Evolutionary conservation across 129 eudicot genomes (phyloP).

Genomic region (Flaveria sonorensis): DNA sequence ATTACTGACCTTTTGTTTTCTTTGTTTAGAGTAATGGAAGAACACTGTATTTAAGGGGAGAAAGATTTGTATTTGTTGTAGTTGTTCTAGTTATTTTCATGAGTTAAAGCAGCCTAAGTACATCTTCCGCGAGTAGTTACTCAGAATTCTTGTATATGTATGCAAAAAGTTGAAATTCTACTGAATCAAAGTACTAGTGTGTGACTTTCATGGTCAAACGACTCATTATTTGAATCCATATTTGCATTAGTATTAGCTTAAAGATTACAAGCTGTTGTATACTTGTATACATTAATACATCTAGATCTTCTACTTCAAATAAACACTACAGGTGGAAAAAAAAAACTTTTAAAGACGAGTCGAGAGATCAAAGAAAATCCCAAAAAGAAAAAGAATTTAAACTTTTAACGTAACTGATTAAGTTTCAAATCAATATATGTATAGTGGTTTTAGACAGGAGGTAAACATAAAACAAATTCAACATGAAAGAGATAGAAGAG

Average conservation of each 20-base stretch:
- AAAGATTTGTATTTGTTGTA: constrained; percentile 46
- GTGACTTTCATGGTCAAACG: too few relatives aligned
- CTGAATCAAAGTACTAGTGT: too few relatives aligned
- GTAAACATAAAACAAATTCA: too few relatives aligned
- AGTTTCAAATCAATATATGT: too few relatives aligned
- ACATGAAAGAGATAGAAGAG: too few relatives aligned
- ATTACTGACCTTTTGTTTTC: constrained; percentile 29
- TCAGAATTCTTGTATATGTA: constrained; percentile 30
- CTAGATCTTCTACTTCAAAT: not conserved
- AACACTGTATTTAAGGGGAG: constrained; percentile 48
- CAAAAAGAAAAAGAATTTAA: too few relatives aligned
- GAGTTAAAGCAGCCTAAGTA: constrained; percentile 17
- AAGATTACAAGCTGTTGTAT: not conserved
- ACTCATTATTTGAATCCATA: too few relatives aligned
- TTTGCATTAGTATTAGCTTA: not conserved
- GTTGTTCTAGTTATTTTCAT: constrained; percentile 52
- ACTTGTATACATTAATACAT: not conserved
- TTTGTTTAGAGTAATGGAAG: constrained; percentile 60
- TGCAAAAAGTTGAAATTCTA: not conserved
- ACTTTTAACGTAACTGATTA: too few relatives aligned
- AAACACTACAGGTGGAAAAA: too few relatives aligned
- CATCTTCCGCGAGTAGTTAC: constrained; percentile 19
- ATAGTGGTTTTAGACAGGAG: too few relatives aligned
- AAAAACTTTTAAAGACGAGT: too few relatives aligned
- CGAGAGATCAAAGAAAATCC: too few relatives aligned